Percentiles rank a stretch among this genome's conserved stretches.
Evolutionary conservation across 345 rosid species (phyloP).

Genomic region (Turnera subulata): DNA sequence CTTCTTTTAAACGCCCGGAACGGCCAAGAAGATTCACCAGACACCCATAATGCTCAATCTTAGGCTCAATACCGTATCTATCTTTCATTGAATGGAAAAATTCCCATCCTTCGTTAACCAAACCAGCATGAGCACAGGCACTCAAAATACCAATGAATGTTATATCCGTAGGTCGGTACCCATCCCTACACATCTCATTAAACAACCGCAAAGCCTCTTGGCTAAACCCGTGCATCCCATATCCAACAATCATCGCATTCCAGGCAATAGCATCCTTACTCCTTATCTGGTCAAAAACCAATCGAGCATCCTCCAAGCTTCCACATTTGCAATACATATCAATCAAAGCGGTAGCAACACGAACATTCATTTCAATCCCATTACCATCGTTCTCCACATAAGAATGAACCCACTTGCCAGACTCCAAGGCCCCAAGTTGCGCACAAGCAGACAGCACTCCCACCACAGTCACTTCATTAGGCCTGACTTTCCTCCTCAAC

Average conservation of each 20-base stretch:
- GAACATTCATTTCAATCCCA: conserved; percentile 33
- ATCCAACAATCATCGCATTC: conserved; percentile 22
- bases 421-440: conserved; percentile 69
- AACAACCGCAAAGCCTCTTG: conserved; percentile 20
- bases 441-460: conserved; percentile 65
- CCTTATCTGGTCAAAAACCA: conserved; percentile 20
- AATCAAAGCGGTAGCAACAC: conserved; percentile 51
- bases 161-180: conserved; percentile 21
- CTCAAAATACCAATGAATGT: conserved; percentile 19
- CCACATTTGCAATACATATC: conserved; percentile 86
- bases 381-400: conserved; percentile 29
- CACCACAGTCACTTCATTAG: conserved; percentile 54
- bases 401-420: conserved; percentile 74
- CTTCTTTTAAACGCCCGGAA: conserved; percentile 16
- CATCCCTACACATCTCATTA: conserved; percentile 13
- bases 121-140: conserved; percentile 23
- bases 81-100: conserved; percentile 18
- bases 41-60: conserved; percentile 26
- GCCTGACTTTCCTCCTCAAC: conserved; percentile 38
- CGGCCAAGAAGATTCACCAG: conserved; percentile 27
- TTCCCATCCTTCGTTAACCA: conserved; percentile 14
- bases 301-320: conserved; percentile 20
- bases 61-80: conserved; percentile 18
- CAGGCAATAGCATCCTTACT: conserved; percentile 21
- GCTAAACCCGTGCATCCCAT: conserved; percentile 18